Conservation (phyloP, 805 yeast genomes). For the Zygoascus tannicola region DNA sequence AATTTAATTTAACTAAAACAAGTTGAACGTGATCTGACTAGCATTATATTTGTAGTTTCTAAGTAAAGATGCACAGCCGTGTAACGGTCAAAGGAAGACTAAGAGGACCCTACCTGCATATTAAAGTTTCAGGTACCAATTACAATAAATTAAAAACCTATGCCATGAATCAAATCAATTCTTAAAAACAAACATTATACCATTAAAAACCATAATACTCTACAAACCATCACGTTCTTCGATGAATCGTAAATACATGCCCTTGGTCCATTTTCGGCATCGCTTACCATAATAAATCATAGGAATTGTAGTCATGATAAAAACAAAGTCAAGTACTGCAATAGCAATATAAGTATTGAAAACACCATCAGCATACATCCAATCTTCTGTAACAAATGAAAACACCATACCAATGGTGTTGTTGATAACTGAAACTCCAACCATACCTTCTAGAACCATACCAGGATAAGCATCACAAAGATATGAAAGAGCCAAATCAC, state of each 20-base stretch:
- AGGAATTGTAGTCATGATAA: conserved; percentile 48
- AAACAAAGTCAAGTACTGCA: conserved; percentile 44
- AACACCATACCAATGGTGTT: conserved; percentile 56
- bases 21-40: too few species aligned
- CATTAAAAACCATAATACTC: not conserved
- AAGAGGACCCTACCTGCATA: too few species aligned
- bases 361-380: conserved; percentile 43
- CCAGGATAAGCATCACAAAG: conserved; percentile 48
- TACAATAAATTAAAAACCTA: too few species aligned
- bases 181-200: too few species aligned
- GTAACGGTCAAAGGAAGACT: too few species aligned
- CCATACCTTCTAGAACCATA: conserved; percentile 46
- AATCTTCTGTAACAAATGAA: conserved; percentile 51
- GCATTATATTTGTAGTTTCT: too few species aligned
- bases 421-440: conserved; percentile 49
- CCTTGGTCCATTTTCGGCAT: conserved; percentile 34
- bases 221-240: conserved; percentile 12
- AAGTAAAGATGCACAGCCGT: too few species aligned
- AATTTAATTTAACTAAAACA: too few species aligned
- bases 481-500: conserved; percentile 51
- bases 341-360: conserved; percentile 48
- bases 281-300: conserved; percentile 51
- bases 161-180: too few species aligned
- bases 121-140: too few species aligned
- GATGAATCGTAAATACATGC: conserved; percentile 13